Evolutionary conservation across 129 eudicot genomes (phyloP).

Genomic region (Tanacetum coccineum): DNA sequence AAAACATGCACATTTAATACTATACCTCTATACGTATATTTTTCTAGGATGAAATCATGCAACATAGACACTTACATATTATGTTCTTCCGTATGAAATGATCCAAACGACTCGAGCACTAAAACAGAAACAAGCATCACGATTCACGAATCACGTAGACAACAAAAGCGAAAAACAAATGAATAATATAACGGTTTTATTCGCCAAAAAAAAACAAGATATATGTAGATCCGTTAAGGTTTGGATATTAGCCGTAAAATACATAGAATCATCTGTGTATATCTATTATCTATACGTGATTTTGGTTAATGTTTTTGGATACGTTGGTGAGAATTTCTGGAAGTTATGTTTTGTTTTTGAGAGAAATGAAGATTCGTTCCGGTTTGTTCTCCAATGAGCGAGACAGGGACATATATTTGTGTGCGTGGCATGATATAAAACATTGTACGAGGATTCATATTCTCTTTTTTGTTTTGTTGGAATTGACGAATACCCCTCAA

Average conservation of each 20-base stretch:
- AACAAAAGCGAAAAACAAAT: slow-evolving; percentile 8
- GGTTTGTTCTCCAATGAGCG: slow-evolving; percentile 23
- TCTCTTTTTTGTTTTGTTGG: slow-evolving; percentile 2
- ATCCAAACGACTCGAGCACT: slow-evolving; percentile 12
- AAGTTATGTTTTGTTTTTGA: slow-evolving; percentile 13
- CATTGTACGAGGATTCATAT: slow-evolving; percentile 33
- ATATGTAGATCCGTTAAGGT: slow-evolving; percentile 25
- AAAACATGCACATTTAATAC: slow-evolving; percentile 12
- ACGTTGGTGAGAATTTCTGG: slow-evolving; percentile 16
- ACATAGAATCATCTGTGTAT: slow-evolving; percentile 6
- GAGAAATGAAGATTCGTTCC: slow-evolving; percentile 12
- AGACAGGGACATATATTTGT: slow-evolving; percentile 4
- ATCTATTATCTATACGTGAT: slow-evolving; percentile 16
- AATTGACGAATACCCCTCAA: slow-evolving; percentile 20
- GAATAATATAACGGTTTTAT: slow-evolving; percentile 7
- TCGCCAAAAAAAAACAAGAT: neutral
- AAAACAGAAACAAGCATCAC: too few relatives aligned
- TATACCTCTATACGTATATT: neutral
- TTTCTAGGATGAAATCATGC: neutral
- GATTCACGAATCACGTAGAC: slow-evolving; percentile 19
- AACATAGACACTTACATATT: slow-evolving; percentile 21
- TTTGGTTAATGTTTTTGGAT: slow-evolving; percentile 14
- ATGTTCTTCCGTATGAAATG: slow-evolving; percentile 9
- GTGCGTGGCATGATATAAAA: slow-evolving; percentile 26
- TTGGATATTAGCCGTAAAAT: neutral